These are phyloP conservation scores for Fallopia convolvulus DNA, from an alignment of 148 eudicot species.

Conservation along the genomic window DNA sequence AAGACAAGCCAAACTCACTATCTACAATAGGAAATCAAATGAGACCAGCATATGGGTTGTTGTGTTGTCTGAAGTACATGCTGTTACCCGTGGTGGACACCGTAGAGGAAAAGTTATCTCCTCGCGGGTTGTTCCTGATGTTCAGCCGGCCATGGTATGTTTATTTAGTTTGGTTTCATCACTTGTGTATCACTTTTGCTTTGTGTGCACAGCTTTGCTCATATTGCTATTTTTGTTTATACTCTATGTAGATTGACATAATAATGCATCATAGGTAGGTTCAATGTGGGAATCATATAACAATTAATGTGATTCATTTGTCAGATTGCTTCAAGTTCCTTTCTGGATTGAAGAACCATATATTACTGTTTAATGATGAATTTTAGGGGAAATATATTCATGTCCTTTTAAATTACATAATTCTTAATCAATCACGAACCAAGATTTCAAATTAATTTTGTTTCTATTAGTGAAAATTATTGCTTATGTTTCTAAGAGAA, in stretches of 20 bases:
- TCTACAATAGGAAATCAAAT: conserved; percentile 57
- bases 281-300: neutral
- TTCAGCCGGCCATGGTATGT: conserved; percentile 68
- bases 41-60: conserved; percentile 62
- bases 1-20: conserved; percentile 51
- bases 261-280: neutral
- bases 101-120: conserved; percentile 63
- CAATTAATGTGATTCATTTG: neutral
- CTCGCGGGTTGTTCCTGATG: conserved; percentile 40
- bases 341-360: neutral
- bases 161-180: neutral
- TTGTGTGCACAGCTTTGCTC: neutral
- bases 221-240: neutral
- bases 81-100: conserved; percentile 61
- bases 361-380: neutral
- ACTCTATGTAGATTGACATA: neutral
- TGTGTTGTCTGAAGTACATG: conserved; percentile 51
- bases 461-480: neutral
- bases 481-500: neutral
- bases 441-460: neutral
- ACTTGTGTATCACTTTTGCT: neutral
- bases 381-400: neutral
- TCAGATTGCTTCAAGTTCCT: neutral
- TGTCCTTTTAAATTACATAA: neutral
- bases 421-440: neutral